Percentiles rank a stretch among this genome's conserved stretches.
Evolutionary conservation across 805 yeast genomes (phyloP).

Genomic region (Gaillardinia entomophila): DNA sequence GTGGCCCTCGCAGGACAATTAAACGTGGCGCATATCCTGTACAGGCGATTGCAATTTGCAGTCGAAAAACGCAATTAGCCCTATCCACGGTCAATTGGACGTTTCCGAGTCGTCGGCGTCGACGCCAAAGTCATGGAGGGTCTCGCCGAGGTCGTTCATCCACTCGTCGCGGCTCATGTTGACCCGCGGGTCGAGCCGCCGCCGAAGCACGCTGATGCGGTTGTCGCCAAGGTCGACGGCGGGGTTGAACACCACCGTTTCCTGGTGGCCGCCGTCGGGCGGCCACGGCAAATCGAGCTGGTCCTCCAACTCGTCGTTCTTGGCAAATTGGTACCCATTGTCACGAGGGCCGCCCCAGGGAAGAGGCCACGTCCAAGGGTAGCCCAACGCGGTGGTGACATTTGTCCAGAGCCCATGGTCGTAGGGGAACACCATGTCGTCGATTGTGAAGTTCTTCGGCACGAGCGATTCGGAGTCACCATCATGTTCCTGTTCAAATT

Average conservation of each 20-base stretch:
- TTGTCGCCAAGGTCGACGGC: constrained; percentile 1
- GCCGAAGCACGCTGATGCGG: constrained; percentile 19
- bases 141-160: constrained; percentile 81
- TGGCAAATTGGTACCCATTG: constrained; percentile 53
- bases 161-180: constrained; percentile 45
- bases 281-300: constrained; percentile 85
- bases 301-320: constrained; percentile 51
- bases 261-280: constrained; percentile 68
- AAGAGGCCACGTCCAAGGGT: constrained; percentile 56
- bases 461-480: constrained; percentile 11
- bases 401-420: constrained; percentile 62
- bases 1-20: too few relatives aligned
- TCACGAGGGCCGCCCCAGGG: constrained; percentile 67
- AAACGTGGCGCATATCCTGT: too few relatives aligned
- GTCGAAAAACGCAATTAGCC: too few relatives aligned
- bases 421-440: constrained; percentile 78
- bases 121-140: constrained; percentile 80
- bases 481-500: constrained; percentile 3
- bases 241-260: constrained; percentile 8
- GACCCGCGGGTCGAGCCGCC: constrained; percentile 32
- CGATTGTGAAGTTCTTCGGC: constrained; percentile 42
- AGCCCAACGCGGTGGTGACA: constrained; percentile 51
- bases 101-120: constrained; percentile 69
- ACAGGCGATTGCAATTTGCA: too few relatives aligned
- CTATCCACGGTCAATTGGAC: too few relatives aligned